These are phyloP conservation scores for Ceratocystis huliohia DNA, from an alignment of 2,329 filamentous ascomycete species.

Conservation along the genomic window DNA sequence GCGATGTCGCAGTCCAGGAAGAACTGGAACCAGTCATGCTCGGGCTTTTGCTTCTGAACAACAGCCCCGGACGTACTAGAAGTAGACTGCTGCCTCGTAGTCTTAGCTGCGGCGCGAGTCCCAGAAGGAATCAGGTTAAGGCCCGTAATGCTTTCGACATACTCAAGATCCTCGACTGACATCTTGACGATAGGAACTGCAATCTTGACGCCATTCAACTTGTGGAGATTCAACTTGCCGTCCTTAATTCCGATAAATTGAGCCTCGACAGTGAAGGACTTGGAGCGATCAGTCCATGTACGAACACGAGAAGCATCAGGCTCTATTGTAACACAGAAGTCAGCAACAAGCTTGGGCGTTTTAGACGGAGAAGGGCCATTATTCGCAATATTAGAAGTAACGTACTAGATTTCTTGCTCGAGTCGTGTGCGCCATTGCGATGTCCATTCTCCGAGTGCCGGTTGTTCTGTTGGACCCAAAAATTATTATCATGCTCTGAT, in stretches of 20 bases:
- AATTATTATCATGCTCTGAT: constrained; percentile 53
- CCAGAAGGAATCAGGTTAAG: constrained; percentile 20
- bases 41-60: constrained; percentile 47
- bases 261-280: constrained; percentile 93
- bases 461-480: constrained; percentile 50
- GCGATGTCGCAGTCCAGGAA: constrained; percentile 87
- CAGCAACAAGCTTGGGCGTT: background rate
- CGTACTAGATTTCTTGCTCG: constrained; percentile 56
- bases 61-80: constrained; percentile 43
- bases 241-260: constrained; percentile 91
- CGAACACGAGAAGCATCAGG: constrained; percentile 73
- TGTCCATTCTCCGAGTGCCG: constrained; percentile 27
- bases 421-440: constrained; percentile 31
- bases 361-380: too few relatives aligned
- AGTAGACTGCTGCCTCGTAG: constrained; percentile 31
- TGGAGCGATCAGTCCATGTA: constrained; percentile 88
- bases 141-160: constrained; percentile 57
- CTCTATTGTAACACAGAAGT: constrained; percentile 38
- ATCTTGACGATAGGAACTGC: constrained; percentile 92
- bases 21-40: constrained; percentile 99
- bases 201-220: constrained; percentile 96
- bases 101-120: constrained; percentile 33
- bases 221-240: constrained; percentile 94
- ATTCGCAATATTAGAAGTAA: background rate
- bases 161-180: constrained; percentile 89